These are phyloP conservation scores for Drechslera avenae DNA, from an alignment of 2,329 filamentous ascomycete species.

Conservation along the genomic window DNA sequence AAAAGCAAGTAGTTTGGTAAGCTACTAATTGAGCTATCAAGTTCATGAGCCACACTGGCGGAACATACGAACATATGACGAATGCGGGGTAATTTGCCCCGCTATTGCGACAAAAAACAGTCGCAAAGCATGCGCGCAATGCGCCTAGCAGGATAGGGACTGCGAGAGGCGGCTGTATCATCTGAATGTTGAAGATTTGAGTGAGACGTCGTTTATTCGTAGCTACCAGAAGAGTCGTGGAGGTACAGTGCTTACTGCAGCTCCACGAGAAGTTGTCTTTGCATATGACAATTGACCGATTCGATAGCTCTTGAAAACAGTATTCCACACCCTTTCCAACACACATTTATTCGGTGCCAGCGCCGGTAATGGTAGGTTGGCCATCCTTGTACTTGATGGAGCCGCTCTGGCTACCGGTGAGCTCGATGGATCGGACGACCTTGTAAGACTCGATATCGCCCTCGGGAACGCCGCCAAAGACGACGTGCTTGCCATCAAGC, in stretches of 20 bases:
- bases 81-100: conserved; percentile 16
- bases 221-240: neutral
- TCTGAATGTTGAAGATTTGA: no score
- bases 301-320: neutral
- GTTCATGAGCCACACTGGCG: neutral
- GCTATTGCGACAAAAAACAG: conserved; percentile 10
- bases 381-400: conserved; percentile 57
- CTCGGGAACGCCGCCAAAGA: conserved; percentile 74
- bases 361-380: conserved; percentile 59
- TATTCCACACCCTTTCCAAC: neutral
- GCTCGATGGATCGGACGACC: conserved; percentile 65
- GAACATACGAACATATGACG: conserved; percentile 5
- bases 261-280: conserved; percentile 7
- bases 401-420: conserved; percentile 61
- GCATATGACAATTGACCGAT: neutral
- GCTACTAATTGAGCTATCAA: neutral
- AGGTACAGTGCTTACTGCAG: neutral
- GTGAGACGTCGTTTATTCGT: conserved; percentile 5
- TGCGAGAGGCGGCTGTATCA: no score
- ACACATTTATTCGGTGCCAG: conserved; percentile 54
- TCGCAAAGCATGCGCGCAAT: neutral
- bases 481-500: conserved; percentile 82
- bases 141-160: neutral
- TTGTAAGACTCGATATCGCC: conserved; percentile 60
- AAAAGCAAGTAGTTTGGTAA: neutral